Evolutionary conservation across 108 stramenopile species (phyloP).

Genomic region (Discostella stelligeroides): DNA sequence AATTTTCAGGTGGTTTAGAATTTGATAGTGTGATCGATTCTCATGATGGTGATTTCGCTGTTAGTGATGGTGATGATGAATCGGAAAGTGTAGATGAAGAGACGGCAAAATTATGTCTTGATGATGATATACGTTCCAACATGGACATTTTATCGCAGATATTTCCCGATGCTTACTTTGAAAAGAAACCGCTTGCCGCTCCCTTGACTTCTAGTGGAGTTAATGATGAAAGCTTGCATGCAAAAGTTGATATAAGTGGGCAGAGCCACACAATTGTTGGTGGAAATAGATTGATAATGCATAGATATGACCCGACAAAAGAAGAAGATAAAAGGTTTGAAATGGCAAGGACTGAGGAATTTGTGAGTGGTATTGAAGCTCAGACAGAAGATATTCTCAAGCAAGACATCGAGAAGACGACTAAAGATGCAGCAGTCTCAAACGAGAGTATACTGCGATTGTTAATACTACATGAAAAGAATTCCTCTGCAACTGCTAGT

Average conservation of each 20-base stretch:
- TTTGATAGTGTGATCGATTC: constrained; percentile 20
- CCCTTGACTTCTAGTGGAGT: neutral
- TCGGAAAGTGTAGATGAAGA: constrained; percentile 10
- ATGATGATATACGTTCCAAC: constrained; percentile 65
- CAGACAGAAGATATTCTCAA: constrained; percentile 9
- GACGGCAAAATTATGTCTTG: constrained; percentile 33
- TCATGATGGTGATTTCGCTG: constrained; percentile 28
- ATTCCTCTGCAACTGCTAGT: neutral
- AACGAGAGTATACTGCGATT: constrained; percentile 2
- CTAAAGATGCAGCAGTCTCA: neutral
- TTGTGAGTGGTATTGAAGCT: neutral
- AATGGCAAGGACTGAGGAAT: constrained; percentile 36
- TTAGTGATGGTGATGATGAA: constrained; percentile 19
- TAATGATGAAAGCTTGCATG: constrained; percentile 10
- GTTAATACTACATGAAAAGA: constrained; percentile 14
- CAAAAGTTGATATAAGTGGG: neutral
- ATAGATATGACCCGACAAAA: constrained; percentile 56
- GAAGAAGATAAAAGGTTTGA: constrained; percentile 39
- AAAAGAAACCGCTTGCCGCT: constrained; percentile 59
- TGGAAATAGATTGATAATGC: constrained; percentile 28
- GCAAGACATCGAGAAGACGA: constrained; percentile 12
- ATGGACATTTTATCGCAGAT: constrained; percentile 37
- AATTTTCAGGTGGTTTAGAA: constrained; percentile 60
- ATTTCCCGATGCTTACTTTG: constrained; percentile 26
- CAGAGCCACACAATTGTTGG: constrained; percentile 2